Base-by-base conservation (phyloP, 225 moss, liverwort and hornwort species). In the Lunularia cruciata region DNA sequence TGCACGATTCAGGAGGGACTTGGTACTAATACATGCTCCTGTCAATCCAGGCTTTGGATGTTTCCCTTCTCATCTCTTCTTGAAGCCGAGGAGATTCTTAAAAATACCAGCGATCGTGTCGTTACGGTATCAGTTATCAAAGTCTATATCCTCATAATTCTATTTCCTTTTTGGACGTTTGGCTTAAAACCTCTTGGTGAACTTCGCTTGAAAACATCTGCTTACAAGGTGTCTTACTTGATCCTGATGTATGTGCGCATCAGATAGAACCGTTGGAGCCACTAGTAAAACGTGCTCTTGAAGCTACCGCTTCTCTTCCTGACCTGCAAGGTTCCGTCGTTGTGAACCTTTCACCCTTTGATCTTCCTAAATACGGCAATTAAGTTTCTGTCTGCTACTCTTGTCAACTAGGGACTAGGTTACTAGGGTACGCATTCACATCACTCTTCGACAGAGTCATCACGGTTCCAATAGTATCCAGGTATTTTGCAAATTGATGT, bases 241-340 rank as follows among this genome's bases (percentile, higher is more conserved):
- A 36, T 8, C 5, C 13, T n/a, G 32, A 14, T 67, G 34, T 8
- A 18, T 35, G 6, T n/a, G n/a, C 13, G 34, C 19, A 34, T n/a
- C 82, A 92, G 95, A 77, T 98, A 55, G 87, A 90, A 83, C 83
- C 85, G 47, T 68, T 98, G 73, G 87, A 87, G 46, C 93, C 96
- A 19, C 63, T 98, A 60, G 87, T 98, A 20, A 83, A 72, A 59
- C 96, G 92, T 65, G 96, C 93, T 58, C 75, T 98, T 65, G 86
- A 90, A 79, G 93, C 86, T 60, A 85, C 89, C 77, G 75, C 86
- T 76, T 75, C 89, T 73, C 75, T 80, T 77, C 90, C 92, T 33
- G 83, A 98, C 75, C 75, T 98, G 72, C 80, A 85, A 88, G 95
- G 95, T 90, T 62, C 56, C 38, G 9, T 51, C 12, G 5, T n/a